Evolutionary conservation across 768 basidiomycete genomes (phyloP).

Genomic region (Daedalea quercina): DNA sequence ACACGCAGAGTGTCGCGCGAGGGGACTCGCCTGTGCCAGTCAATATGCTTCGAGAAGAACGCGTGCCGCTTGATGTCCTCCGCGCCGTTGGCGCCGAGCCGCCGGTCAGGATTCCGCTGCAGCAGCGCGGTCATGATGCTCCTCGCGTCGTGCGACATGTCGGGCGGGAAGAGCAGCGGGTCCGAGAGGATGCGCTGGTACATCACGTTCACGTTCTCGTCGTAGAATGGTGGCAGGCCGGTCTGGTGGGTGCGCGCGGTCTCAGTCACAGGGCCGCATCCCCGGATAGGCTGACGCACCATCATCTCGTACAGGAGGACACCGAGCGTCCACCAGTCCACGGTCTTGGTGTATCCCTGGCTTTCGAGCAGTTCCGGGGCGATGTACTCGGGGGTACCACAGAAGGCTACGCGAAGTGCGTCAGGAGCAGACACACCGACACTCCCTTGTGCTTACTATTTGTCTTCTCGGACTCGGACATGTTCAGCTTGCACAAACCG

Average conservation of each 20-base stretch:
- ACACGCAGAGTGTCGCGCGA: no score
- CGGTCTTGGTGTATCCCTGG: conserved; percentile 95
- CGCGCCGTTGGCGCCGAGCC: conserved; percentile 89
- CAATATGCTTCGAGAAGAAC: conserved; percentile 91
- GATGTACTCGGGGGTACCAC: conserved; percentile 98
- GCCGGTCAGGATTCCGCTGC: conserved; percentile 78
- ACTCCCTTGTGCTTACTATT: conserved; percentile 56
- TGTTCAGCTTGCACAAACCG: conserved; percentile 93
- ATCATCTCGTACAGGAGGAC: conserved; percentile 97
- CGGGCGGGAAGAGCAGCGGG: conserved; percentile 85
- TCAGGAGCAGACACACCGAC: background rate
- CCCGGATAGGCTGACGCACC: conserved; percentile 33
- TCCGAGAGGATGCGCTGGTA: conserved; percentile 93
- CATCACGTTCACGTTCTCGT: conserved; percentile 98
- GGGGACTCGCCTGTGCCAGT: conserved; percentile 68
- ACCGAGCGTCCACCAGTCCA: conserved; percentile 99
- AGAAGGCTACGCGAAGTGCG: conserved; percentile 62
- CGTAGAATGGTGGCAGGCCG: conserved; percentile 96
- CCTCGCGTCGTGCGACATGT: conserved; percentile 82
- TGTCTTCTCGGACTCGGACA: conserved; percentile 96
- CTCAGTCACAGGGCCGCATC: background rate
- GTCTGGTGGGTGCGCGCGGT: conserved; percentile 53
- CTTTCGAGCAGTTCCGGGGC: conserved; percentile 95
- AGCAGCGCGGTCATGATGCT: conserved; percentile 86
- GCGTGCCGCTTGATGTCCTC: conserved; percentile 95